Evolutionary conservation across 495 filamentous ascomycete species (phyloP).

Genomic region (Massariosphaeria phaeospora): DNA sequence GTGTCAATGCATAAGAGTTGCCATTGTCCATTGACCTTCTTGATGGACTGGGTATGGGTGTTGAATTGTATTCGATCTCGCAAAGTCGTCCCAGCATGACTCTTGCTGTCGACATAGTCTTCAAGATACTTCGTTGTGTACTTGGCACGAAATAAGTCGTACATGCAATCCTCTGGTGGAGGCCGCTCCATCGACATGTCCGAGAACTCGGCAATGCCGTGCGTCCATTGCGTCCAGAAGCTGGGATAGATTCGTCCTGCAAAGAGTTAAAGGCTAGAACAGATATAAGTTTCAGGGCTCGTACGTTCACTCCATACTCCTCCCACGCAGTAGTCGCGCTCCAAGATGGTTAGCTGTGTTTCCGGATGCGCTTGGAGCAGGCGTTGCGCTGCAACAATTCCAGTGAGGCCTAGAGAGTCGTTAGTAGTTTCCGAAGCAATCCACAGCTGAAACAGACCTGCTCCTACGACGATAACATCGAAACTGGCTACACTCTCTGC

Average conservation of each 20-base stretch:
- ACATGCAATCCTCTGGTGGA: not conserved
- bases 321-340: not conserved
- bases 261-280: not conserved
- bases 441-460: too few relatives aligned
- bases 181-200: not conserved
- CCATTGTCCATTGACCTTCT: not conserved
- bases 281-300: not conserved
- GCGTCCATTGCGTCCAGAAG: slow-evolving; percentile 10
- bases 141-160: not conserved
- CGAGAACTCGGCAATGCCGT: slow-evolving; percentile 4
- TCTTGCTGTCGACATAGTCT: not conserved
- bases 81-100: not conserved
- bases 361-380: not conserved
- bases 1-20: not conserved
- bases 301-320: not conserved
- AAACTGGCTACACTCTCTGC: too few relatives aligned
- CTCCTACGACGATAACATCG: too few relatives aligned
- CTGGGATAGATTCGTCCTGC: not conserved
- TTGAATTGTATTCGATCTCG: not conserved
- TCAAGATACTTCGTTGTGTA: slow-evolving; percentile 7
- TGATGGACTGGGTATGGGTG: not conserved
- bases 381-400: not conserved
- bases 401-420: slow-evolving; percentile 9
- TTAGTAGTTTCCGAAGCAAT: too few relatives aligned
- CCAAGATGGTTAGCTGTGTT: not conserved